Conservation (phyloP, 2,329 filamentous ascomycete species). For the Hymenoscyphus fraxineus region DNA sequence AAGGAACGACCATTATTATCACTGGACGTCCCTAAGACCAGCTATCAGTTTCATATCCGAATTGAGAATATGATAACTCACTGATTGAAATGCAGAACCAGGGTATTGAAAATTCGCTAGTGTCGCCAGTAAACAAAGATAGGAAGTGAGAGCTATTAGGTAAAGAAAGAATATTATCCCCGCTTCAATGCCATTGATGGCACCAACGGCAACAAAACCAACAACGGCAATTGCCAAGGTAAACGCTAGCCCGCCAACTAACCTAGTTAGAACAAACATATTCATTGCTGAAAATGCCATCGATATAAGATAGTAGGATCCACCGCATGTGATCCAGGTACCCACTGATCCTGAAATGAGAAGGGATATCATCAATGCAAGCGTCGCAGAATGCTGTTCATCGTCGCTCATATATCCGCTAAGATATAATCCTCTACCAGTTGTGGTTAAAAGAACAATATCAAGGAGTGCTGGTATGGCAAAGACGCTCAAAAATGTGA, state of each 20-base stretch:
- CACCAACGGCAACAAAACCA: conserved; percentile 48
- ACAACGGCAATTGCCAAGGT: conserved; percentile 42
- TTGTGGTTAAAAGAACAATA: conserved; percentile 54
- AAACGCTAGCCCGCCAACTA: conserved; percentile 47
- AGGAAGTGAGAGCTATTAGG: conserved; percentile 53
- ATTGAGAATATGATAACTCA: conserved; percentile 40
- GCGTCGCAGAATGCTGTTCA: conserved; percentile 49
- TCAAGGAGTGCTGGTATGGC: conserved; percentile 60
- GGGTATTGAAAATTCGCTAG: conserved; percentile 35
- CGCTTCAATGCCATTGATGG: conserved; percentile 41
- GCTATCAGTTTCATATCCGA: not conserved
- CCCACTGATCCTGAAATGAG: conserved; percentile 58
- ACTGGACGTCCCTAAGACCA: conserved; percentile 39
- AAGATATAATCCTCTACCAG: conserved; percentile 58
- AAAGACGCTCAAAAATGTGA: conserved; percentile 54
- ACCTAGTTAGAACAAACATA: conserved; percentile 40
- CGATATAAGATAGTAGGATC: conserved; percentile 57
- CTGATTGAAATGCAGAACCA: conserved; percentile 26
- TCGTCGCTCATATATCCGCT: conserved; percentile 51
- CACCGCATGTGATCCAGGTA: conserved; percentile 60
- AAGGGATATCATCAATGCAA: conserved; percentile 55
- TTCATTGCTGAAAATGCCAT: conserved; percentile 49
- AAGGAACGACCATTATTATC: conserved; percentile 51
- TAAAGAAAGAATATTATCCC: conserved; percentile 59
- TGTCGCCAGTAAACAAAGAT: conserved; percentile 53